phyloP scores from a whole-genome alignment of 495 filamentous ascomycete species.

The Wilcoxina mikolae region DNA sequence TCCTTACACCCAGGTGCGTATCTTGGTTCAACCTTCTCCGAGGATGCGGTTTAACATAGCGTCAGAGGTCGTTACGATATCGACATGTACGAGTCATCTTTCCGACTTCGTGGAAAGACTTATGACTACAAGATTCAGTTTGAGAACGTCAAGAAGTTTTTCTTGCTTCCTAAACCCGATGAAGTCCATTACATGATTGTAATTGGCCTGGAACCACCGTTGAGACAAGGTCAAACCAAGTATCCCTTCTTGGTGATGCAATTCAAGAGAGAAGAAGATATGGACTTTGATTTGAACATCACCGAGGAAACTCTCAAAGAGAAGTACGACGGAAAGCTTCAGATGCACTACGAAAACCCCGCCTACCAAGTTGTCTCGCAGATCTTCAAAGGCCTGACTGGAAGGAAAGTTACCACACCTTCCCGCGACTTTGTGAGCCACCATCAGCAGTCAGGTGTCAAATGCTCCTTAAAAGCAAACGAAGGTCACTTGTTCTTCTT shows the following conservation, averaged over 20 bases:
- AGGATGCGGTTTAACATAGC: slow-evolving; percentile 27
- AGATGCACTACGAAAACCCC: slow-evolving; percentile 77
- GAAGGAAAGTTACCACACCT: slow-evolving; percentile 84
- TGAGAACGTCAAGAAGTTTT: slow-evolving; percentile 93
- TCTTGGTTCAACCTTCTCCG: neutral
- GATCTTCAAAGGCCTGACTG: slow-evolving; percentile 83
- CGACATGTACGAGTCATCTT: slow-evolving; percentile 98
- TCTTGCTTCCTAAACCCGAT: slow-evolving; percentile 93
- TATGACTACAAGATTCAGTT: slow-evolving; percentile 99
- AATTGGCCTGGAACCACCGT: slow-evolving; percentile 85
- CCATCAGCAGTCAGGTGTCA: slow-evolving; percentile 86
- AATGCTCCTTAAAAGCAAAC: slow-evolving; percentile 98
- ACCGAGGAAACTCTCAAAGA: slow-evolving; percentile 69
- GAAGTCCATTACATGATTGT: slow-evolving; percentile 89
- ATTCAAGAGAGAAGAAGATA: slow-evolving; percentile 94
- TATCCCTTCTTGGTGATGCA: slow-evolving; percentile 99
- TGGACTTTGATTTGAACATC: slow-evolving; percentile 91
- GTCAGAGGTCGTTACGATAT: slow-evolving; percentile 95
- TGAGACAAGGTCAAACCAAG: slow-evolving; percentile 92
- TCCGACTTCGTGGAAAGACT: slow-evolving; percentile 94
- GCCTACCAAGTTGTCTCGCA: slow-evolving; percentile 81
- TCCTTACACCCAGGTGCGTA: slow-evolving; percentile 81
- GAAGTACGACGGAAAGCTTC: slow-evolving; percentile 80
- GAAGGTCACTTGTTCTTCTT: slow-evolving; percentile 94
- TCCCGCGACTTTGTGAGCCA: slow-evolving; percentile 89